Evolutionary conservation across 2,329 filamentous ascomycete genomes (phyloP), one percentile per base, ranked within the genome.

Genomic region (Graphilbum ipis-grandicollis): DNA sequence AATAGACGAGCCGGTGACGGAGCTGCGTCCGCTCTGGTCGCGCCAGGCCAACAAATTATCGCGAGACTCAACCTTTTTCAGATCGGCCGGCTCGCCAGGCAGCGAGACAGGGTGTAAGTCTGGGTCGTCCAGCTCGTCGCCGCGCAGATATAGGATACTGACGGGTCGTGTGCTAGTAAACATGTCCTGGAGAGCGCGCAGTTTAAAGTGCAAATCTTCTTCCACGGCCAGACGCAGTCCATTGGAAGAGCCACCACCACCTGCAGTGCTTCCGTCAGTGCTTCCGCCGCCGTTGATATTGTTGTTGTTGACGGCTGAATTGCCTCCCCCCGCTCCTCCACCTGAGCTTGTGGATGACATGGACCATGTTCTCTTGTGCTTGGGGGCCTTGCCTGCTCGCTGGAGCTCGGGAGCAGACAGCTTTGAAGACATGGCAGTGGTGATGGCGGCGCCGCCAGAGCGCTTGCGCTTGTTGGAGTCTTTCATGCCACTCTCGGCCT

Each of bases 311-410:
- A n/a, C n/a, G n/a, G n/a, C n/a, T n/a, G n/a, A n/a, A n/a, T n/a
- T n/a, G n/a, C n/a, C n/a, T n/a, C n/a, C n/a, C n/a, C n/a, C n/a
- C n/a, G n/a, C n/a, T n/a, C n/a, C n/a, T n/a, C 65, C 66, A 3
- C 65, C 66, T 3, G 75, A 79, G 50, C 74, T 75, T 23, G 71
- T 61, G 6, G 88, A 94, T 19, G 84, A 86, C 68, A 93, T 83
- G 9, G 88, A 94, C 85, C 86, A 94, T 0, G 85, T 93, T 41
- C 88, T 68, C 57, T 93, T 92, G 58, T 94, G 85, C 56, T 93
- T 93, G 19, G 74, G 71, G 1, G 81, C 71, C 54, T 93, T 93
- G n/a, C 79, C 79, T 3, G 79, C 75, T 39, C 82, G 65, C 53
- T 75, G 58, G 50, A 60, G 46, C 43, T 65, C 56, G 0, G 39